Evolutionary conservation across 2,329 filamentous ascomycete genomes (phyloP).

Genomic region (Elsinoe australis): DNA sequence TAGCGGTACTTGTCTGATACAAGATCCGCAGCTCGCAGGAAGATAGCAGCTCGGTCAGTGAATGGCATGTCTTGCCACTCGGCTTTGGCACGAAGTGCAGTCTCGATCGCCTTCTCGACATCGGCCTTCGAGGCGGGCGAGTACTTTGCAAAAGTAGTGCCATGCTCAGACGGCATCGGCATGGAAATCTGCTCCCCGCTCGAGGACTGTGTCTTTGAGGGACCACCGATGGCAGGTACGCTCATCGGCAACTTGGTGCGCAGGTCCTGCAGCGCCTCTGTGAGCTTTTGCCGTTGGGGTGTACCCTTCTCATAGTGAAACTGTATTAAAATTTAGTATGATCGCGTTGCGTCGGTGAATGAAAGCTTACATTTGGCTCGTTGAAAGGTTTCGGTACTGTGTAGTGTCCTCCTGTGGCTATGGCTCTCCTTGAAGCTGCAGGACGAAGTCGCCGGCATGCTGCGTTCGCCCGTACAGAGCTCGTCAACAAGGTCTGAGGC

Average conservation of each 20-base stretch:
- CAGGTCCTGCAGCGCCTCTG: conserved; percentile 8
- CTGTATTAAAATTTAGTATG: neutral
- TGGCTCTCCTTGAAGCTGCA: too few relatives aligned
- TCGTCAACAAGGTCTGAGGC: too few relatives aligned
- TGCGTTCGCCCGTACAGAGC: too few relatives aligned
- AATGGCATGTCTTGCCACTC: conserved; percentile 32
- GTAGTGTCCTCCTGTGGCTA: conserved; percentile 17
- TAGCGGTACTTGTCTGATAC: conserved; percentile 26
- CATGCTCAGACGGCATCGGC: conserved; percentile 15
- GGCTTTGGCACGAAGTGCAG: conserved; percentile 31
- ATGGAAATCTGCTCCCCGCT: neutral
- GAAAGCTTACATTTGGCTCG: conserved; percentile 17
- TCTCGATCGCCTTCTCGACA: conserved; percentile 25
- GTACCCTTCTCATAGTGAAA: conserved; percentile 14
- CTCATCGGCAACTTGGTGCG: conserved; percentile 13
- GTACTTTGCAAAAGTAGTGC: conserved; percentile 15
- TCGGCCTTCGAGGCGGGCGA: conserved; percentile 18
- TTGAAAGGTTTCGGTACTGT: conserved; percentile 15
- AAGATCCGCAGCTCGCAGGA: conserved; percentile 31
- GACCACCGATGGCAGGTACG: conserved; percentile 16
- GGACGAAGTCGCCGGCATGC: too few relatives aligned
- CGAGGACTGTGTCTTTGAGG: neutral
- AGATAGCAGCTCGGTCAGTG: conserved; percentile 33
- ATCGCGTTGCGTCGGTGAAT: too few relatives aligned
- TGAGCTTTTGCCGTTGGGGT: conserved; percentile 12